phyloP scores from a whole-genome alignment of 768 basidiomycete species.

The Tylopilus plumbeoviolaceoides region DNA sequence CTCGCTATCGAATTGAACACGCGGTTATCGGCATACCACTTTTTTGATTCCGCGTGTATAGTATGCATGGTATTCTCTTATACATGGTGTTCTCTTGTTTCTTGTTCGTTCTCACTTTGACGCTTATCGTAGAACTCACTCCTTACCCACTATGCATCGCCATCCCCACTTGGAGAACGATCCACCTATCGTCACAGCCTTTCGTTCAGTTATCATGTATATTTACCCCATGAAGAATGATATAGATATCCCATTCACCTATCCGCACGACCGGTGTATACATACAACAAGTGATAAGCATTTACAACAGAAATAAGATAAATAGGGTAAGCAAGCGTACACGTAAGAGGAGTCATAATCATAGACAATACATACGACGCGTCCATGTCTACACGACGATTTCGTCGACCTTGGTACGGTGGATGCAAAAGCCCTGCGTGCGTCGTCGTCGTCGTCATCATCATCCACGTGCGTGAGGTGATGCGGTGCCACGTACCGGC shows the following conservation, averaged over 20 bases:
- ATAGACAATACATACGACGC: not conserved
- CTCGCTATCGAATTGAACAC: conserved; percentile 20
- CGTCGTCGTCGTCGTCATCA: not conserved
- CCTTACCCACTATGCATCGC: conserved; percentile 5
- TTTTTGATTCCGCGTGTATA: conserved; percentile 19
- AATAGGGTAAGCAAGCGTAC: not conserved
- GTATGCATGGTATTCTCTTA: too few relatives aligned
- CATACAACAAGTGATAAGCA: not conserved
- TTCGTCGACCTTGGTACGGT: conserved; percentile 66
- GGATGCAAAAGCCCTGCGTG: conserved; percentile 53
- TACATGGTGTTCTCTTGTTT: conserved; percentile 17
- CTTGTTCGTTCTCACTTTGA: not conserved
- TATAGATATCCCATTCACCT: conserved; percentile 14
- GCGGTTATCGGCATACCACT: conserved; percentile 8
- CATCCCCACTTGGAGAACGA: conserved; percentile 12
- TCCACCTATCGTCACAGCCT: conserved; percentile 17
- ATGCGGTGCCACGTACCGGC: conserved; percentile 46
- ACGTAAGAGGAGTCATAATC: not conserved
- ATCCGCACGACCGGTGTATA: not conserved
- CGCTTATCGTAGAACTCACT: conserved; percentile 13
- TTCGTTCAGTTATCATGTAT: conserved; percentile 20
- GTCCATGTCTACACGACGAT: conserved; percentile 31
- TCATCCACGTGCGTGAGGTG: not conserved
- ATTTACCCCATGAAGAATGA: conserved; percentile 15
- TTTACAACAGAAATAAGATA: not conserved